A percentile compares a stretch with the other conserved stretches of the same genome.
Conservation (phyloP, 805 yeast species). For the Candida nonsorbophila region DNA sequence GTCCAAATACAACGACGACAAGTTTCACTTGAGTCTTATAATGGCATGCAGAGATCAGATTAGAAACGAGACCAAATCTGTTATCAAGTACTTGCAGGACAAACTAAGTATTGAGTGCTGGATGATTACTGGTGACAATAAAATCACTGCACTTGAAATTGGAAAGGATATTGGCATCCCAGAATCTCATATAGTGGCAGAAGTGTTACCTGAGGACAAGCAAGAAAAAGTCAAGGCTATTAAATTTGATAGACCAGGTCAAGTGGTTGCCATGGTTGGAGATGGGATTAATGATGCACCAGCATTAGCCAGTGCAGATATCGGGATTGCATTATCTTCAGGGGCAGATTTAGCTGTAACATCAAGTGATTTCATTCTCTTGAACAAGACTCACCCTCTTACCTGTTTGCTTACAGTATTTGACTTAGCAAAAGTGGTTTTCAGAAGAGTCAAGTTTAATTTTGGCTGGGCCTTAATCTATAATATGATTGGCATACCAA, state of each 20-base stretch:
- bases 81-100: slow-evolving; percentile 32
- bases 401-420: slow-evolving; percentile 50
- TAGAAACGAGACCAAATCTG: slow-evolving; percentile 51
- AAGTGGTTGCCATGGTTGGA: slow-evolving; percentile 69
- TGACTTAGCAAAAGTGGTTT: slow-evolving; percentile 45
- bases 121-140: slow-evolving; percentile 78
- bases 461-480: slow-evolving; percentile 58
- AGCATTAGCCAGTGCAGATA: slow-evolving; percentile 67
- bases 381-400: slow-evolving; percentile 49
- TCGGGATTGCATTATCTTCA: slow-evolving; percentile 71
- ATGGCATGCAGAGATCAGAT: slow-evolving; percentile 59
- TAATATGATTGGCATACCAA: slow-evolving; percentile 53
- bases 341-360: slow-evolving; percentile 75
- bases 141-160: slow-evolving; percentile 59
- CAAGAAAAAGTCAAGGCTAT: slow-evolving; percentile 54
- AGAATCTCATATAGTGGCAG: slow-evolving; percentile 50
- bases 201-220: slow-evolving; percentile 71
- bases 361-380: slow-evolving; percentile 67
- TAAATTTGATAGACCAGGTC: slow-evolving; percentile 28
- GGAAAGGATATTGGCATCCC: slow-evolving; percentile 58
- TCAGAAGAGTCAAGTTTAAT: slow-evolving; percentile 50
- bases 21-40: slow-evolving; percentile 38
- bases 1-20: slow-evolving; percentile 17
- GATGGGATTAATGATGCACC: slow-evolving; percentile 86
- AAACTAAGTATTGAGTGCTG: slow-evolving; percentile 52